A percentile compares a stretch with the other conserved stretches of the same genome.
Evolutionary conservation across 148 eudicot genomes (phyloP).

Genomic region (Camellia sinensis): DNA sequence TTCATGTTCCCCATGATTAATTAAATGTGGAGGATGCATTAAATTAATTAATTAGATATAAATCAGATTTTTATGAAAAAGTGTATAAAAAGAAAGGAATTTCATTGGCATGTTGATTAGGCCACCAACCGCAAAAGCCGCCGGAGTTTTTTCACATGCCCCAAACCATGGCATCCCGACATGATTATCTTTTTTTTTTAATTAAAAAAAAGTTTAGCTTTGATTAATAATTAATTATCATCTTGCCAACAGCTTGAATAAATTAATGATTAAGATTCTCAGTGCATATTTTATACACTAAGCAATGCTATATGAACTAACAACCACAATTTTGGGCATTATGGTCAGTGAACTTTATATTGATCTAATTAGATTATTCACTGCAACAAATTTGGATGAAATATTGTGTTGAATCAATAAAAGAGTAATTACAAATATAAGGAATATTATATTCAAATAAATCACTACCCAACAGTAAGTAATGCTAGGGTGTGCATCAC

Average conservation of each 20-base stretch:
- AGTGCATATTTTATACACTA: too few species aligned
- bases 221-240: neutral
- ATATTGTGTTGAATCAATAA: too few species aligned
- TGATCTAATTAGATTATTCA: neutral
- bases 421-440: too few species aligned
- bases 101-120: slow-evolving; percentile 24
- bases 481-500: too few species aligned
- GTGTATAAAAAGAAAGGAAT: slow-evolving; percentile 14
- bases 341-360: neutral
- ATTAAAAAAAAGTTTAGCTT: neutral
- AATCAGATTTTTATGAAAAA: slow-evolving; percentile 4
- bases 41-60: neutral
- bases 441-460: too few species aligned
- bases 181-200: neutral
- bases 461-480: too few species aligned
- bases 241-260: neutral
- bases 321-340: neutral
- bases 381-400: too few species aligned
- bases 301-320: too few species aligned
- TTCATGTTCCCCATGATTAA: neutral
- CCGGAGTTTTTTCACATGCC: slow-evolving; percentile 33
- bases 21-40: neutral
- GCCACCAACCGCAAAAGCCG: slow-evolving; percentile 42
- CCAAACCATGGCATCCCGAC: neutral
- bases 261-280: neutral